Percentiles rank a stretch among this genome's conserved stretches.
Evolutionary conservation across 495 filamentous ascomycete species (phyloP).

Genomic region (Lasiosphaeria miniovina): DNA sequence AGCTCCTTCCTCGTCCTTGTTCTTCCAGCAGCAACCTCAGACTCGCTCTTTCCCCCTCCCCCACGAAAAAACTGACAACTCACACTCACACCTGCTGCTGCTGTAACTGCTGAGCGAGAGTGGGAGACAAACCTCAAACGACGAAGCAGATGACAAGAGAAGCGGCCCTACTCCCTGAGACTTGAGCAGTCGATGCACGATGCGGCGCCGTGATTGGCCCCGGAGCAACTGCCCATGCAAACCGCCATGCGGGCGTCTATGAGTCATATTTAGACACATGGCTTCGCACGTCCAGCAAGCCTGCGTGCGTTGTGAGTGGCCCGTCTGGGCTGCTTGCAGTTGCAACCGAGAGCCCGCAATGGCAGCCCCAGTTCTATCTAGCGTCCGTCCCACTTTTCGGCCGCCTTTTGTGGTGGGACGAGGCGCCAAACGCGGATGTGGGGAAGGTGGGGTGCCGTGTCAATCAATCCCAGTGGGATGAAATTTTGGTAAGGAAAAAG

Average conservation of each 20-base stretch:
- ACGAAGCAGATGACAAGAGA: slow-evolving; percentile 17
- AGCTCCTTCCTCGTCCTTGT: slow-evolving; percentile 11
- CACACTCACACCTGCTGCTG: background rate
- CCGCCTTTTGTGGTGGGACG: background rate
- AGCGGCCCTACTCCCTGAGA: slow-evolving; percentile 21
- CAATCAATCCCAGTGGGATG: background rate
- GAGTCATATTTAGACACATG: slow-evolving; percentile 35
- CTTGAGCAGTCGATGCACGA: slow-evolving; percentile 19
- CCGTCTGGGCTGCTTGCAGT: background rate
- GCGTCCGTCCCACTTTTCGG: background rate
- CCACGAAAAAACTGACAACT: slow-evolving; percentile 15
- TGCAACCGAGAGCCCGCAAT: background rate
- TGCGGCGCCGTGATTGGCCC: slow-evolving; percentile 21
- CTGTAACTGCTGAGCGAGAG: slow-evolving; percentile 1
- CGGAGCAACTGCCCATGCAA: slow-evolving; percentile 20
- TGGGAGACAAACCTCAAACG: slow-evolving; percentile 9
- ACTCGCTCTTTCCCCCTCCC: slow-evolving; percentile 5
- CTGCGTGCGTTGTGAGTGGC: background rate
- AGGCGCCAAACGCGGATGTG: slow-evolving; percentile 11
- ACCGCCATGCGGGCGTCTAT: slow-evolving; percentile 30
- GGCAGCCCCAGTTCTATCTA: background rate
- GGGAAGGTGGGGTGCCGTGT: background rate
- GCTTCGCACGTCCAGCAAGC: slow-evolving; percentile 13
- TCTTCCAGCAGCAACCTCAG: background rate
- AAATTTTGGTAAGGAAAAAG: background rate